A percentile compares a stretch with the other conserved stretches of the same genome.
Conservation (phyloP, 169 alveolate species). For the Cystoisospora suis region DNA sequence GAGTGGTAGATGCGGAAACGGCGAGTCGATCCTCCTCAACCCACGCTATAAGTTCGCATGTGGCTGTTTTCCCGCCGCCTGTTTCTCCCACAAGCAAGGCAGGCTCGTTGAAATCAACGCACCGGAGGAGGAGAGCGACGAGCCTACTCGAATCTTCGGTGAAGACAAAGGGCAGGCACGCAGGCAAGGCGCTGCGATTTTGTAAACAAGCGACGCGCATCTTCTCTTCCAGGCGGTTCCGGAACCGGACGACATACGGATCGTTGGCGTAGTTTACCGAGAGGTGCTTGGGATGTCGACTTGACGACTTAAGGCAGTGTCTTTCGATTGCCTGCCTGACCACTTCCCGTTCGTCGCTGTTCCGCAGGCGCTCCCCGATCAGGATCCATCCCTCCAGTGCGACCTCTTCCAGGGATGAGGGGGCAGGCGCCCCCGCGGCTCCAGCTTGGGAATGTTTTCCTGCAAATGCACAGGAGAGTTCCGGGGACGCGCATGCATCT, state of each 20-base stretch:
- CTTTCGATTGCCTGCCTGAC: conserved; percentile 64
- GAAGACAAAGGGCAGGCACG: conserved; percentile 68
- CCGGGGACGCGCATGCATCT: no score
- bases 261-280: conserved; percentile 70
- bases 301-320: conserved; percentile 66
- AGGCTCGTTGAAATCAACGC: conserved; percentile 94
- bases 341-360: conserved; percentile 83
- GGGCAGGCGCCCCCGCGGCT: conserved; percentile 46
- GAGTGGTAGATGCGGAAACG: neutral
- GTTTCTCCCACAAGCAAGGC: conserved; percentile 99
- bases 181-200: conserved; percentile 50
- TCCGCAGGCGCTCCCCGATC: conserved; percentile 94
- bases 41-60: conserved; percentile 90
- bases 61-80: conserved; percentile 99
- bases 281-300: conserved; percentile 61
- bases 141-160: conserved; percentile 79
- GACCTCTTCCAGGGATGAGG: conserved; percentile 67
- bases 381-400: conserved; percentile 92
- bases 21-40: conserved; percentile 62
- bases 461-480: no score
- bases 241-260: conserved; percentile 64
- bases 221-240: conserved; percentile 62
- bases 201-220: neutral
- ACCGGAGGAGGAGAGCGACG: conserved; percentile 89
- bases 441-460: conserved; percentile 5